phyloP scores from a whole-genome alignment of 2,329 filamentous ascomycete species.

The Macrophomina pseudophaseolina region DNA sequence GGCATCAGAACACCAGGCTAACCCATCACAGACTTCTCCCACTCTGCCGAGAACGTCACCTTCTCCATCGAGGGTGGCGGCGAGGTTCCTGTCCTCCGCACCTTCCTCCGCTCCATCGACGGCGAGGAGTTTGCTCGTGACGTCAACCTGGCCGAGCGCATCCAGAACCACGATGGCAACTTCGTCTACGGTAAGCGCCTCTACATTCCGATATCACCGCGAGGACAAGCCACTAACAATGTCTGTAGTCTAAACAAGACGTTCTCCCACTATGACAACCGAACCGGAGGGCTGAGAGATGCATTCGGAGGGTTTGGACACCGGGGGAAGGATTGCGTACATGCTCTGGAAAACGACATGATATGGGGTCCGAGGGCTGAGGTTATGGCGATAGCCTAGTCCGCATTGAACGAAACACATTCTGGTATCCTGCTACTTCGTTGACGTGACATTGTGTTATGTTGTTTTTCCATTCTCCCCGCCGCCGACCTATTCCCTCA shows the following conservation, averaged over 20 bases:
- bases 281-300: constrained; percentile 16
- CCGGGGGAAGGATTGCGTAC: constrained; percentile 15
- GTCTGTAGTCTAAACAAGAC: constrained; percentile 12
- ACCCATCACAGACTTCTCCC: constrained; percentile 45
- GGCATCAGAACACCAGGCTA: constrained; percentile 21
- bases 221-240: neutral
- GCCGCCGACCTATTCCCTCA: too few relatives aligned
- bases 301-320: constrained; percentile 8
- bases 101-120: constrained; percentile 49
- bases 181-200: constrained; percentile 45
- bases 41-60: constrained; percentile 53
- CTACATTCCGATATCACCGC: neutral
- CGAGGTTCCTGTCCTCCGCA: constrained; percentile 59
- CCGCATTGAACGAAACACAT: constrained; percentile 12
- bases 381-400: neutral
- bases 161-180: constrained; percentile 59
- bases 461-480: neutral
- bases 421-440: neutral
- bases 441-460: neutral
- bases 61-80: constrained; percentile 59
- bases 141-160: constrained; percentile 62
- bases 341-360: constrained; percentile 22
- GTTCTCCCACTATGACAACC: constrained; percentile 7
- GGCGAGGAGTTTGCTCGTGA: constrained; percentile 52
- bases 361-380: constrained; percentile 13